Conservation (phyloP, 2,329 filamentous ascomycete species). For the Fusarium sp. region DNA sequence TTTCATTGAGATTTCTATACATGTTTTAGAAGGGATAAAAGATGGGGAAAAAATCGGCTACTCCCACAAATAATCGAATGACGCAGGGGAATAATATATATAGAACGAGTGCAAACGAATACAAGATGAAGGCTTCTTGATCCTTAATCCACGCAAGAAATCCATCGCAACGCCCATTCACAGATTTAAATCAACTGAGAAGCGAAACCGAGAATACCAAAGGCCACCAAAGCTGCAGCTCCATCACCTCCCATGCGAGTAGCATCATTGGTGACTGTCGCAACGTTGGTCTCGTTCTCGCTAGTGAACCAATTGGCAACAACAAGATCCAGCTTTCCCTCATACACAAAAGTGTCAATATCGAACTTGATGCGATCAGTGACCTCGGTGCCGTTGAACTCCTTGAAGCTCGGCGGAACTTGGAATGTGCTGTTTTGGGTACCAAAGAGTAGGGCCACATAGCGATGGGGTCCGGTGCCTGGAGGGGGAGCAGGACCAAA, state of each 20-base stretch:
- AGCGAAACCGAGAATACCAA: neutral
- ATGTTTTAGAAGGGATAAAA: too few relatives aligned
- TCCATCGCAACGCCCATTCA: neutral
- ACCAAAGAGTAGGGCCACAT: constrained; percentile 1
- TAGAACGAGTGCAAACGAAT: too few relatives aligned
- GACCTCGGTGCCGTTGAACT: neutral
- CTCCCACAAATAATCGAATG: too few relatives aligned
- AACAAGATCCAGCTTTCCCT: neutral
- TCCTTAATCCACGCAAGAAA: neutral
- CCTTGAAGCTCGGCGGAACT: neutral
- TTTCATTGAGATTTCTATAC: too few relatives aligned
- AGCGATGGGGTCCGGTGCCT: constrained; percentile 11
- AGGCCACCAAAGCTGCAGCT: neutral
- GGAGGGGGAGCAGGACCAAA: constrained; percentile 7
- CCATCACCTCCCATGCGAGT: neutral
- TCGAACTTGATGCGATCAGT: neutral
- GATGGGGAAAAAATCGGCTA: too few relatives aligned
- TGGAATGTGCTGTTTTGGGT: neutral
- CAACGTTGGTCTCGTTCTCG: neutral
- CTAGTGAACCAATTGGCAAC: constrained; percentile 3
- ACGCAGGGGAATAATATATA: too few relatives aligned
- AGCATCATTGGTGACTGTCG: neutral
- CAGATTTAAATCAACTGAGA: neutral
- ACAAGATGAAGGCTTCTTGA: too few relatives aligned
- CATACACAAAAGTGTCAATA: neutral